Evolutionary conservation across 257 asterid species (phyloP).

Genomic region (Oldenlandia corymbosa): DNA sequence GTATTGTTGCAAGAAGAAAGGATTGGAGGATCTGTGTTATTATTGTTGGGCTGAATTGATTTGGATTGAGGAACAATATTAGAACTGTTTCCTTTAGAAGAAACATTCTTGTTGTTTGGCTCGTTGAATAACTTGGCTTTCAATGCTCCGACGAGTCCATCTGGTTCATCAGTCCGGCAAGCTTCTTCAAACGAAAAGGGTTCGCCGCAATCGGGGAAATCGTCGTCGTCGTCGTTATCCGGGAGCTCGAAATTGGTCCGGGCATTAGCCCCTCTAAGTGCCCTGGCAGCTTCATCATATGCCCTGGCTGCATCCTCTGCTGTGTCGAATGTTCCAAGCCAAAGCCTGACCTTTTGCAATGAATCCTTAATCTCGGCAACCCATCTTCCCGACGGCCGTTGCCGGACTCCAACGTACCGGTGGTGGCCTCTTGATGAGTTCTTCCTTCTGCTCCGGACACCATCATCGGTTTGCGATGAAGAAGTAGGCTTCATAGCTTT

Average conservation of each 20-base stretch:
- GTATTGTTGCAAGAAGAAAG: too few relatives aligned
- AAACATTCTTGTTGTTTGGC: conserved; percentile 16
- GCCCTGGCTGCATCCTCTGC: conserved; percentile 87
- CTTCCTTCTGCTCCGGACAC: conserved; percentile 33
- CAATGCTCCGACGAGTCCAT: conserved; percentile 60
- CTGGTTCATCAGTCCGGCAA: conserved; percentile 60
- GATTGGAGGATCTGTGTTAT: too few relatives aligned
- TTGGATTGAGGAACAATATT: background rate
- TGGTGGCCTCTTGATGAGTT: conserved; percentile 66
- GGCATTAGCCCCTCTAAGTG: conserved; percentile 59
- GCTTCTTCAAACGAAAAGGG: conserved; percentile 70
- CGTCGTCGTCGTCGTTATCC: conserved; percentile 22
- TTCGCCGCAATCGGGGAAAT: conserved; percentile 22
- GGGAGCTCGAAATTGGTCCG: conserved; percentile 72
- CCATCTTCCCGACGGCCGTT: conserved; percentile 86
- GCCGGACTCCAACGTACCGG: conserved; percentile 72
- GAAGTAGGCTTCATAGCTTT: conserved; percentile 33
- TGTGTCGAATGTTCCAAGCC: conserved; percentile 81
- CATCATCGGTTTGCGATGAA: conserved; percentile 21
- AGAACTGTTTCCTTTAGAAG: background rate
- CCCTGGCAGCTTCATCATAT: conserved; percentile 71
- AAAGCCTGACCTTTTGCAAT: conserved; percentile 64
- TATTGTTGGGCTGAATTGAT: background rate
- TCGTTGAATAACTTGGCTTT: conserved; percentile 49
- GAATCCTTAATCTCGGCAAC: conserved; percentile 90